These are phyloP conservation scores for Coemansia linderi DNA, from an alignment of 371 early-diverging fungal genomes.

Conservation along the genomic window DNA sequence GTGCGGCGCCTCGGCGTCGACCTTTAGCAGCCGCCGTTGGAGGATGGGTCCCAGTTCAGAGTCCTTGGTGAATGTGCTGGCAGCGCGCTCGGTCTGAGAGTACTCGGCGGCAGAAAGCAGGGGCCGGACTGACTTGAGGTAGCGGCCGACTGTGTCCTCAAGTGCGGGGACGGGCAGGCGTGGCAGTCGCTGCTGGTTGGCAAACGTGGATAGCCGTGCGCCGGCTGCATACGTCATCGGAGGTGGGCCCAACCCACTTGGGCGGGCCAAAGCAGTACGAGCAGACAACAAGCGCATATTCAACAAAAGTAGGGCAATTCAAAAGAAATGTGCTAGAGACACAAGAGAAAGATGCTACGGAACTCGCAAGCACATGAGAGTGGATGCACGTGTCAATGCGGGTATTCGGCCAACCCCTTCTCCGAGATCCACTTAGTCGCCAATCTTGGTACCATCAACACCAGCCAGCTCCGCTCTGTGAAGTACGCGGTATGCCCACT, in stretches of 20 bases:
- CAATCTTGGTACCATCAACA: conserved; percentile 5
- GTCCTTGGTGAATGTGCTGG: conserved; percentile 63
- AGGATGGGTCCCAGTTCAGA: conserved; percentile 70
- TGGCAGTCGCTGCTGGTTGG: conserved; percentile 72
- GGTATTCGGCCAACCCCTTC: neutral
- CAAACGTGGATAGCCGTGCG: conserved; percentile 60
- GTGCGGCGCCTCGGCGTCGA: conserved; percentile 60
- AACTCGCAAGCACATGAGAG: neutral
- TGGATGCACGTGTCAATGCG: conserved; percentile 1
- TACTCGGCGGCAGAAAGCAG: conserved; percentile 59
- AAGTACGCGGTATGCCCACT: conserved; percentile 60
- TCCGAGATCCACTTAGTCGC: neutral
- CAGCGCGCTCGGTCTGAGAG: conserved; percentile 58
- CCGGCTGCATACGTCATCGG: conserved; percentile 1
- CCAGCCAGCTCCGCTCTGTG: conserved; percentile 41
- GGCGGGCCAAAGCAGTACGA: conserved; percentile 4
- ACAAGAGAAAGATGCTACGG: neutral
- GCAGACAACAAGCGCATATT: conserved; percentile 2
- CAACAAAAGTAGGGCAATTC: neutral
- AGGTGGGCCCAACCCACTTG: neutral
- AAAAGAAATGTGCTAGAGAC: neutral
- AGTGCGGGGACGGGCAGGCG: conserved; percentile 82
- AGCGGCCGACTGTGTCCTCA: conserved; percentile 70
- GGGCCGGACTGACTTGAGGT: conserved; percentile 70
- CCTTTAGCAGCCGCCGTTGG: conserved; percentile 72